Conservation (phyloP, 2,329 filamentous ascomycete species). For the Penicillium freii region DNA sequence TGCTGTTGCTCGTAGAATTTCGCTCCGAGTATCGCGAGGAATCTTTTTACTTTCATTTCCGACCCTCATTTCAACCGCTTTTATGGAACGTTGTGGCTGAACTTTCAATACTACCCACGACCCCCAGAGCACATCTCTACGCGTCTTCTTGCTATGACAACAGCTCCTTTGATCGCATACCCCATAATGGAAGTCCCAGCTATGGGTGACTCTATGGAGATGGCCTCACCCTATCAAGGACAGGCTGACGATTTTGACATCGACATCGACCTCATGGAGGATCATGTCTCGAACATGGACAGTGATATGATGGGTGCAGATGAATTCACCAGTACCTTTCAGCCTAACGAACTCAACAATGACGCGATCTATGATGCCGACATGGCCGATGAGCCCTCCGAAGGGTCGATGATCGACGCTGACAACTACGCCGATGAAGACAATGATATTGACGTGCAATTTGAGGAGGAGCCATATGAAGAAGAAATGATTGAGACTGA, state of each 20-base stretch:
- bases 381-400: conserved; percentile 47
- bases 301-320: conserved; percentile 44
- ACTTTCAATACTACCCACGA: conserved; percentile 19
- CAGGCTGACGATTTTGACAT: conserved; percentile 56
- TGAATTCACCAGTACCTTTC: conserved; percentile 35
- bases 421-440: conserved; percentile 30
- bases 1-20: background rate
- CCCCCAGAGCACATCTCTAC: conserved; percentile 5
- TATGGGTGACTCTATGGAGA: conserved; percentile 46
- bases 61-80: background rate
- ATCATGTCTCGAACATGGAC: conserved; percentile 59
- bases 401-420: conserved; percentile 40
- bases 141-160: conserved; percentile 35
- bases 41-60: background rate
- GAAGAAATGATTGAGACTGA: conserved; percentile 44
- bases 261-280: conserved; percentile 57
- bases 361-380: conserved; percentile 44
- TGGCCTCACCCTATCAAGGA: conserved; percentile 41
- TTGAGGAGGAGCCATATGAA: conserved; percentile 35
- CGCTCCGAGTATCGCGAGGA: background rate
- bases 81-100: conserved; percentile 12
- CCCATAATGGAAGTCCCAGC: conserved; percentile 38
- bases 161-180: conserved; percentile 30
- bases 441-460: conserved; percentile 33
- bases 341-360: conserved; percentile 32